Evolutionary conservation across 371 early-diverging fungal genomes (phyloP), one percentile per base, ranked within the genome.

Genomic region (Mortierella sp.): DNA sequence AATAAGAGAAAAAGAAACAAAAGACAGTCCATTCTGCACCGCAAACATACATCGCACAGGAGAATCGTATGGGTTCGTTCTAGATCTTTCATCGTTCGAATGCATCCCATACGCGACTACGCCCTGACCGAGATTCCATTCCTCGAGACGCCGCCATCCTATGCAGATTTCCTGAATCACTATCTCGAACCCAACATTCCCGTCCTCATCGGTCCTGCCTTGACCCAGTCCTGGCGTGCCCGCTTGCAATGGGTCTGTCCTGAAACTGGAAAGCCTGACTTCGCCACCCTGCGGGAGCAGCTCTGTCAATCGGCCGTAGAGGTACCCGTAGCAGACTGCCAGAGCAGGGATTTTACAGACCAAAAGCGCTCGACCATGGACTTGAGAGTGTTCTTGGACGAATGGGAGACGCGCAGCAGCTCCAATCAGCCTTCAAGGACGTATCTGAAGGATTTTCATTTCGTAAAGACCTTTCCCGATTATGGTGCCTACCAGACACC

Each of bases 391-490:
- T 92, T 91, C 61, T 51, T 84, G 11, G 72, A 79, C 3, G 64
- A 80, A 24, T 89, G 89, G 88, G 72, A 75, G 37, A 26, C 23
- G 4, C 39, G 56, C 17, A 66, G 65, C 15, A 23, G 49, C 41
- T 49, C 54, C 0, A 66, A 57, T 3, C 31, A 50, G 19, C 47
- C 69, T 2, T 61, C 72, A 2, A 63, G 80, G 2, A 78, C 63
- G 8, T 93, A 93, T 60, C 79, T 88, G 43, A 93, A 93, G 65
- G 93, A 93, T 61, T 89, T 89, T 83, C 93, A 93, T 59, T 86
- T 91, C 72, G 78, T 80, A 0, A 72, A 71, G 23, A 78, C 83
- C 6, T 84, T 83, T 50, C 89, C 88, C 0, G 62, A 73, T 0
- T 83, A 84, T 47, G 28, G 56, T 8, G 84, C 84, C 12, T 83